Conservation (phyloP, 768 basidiomycete species). For the Leccinum incarnatum region DNA sequence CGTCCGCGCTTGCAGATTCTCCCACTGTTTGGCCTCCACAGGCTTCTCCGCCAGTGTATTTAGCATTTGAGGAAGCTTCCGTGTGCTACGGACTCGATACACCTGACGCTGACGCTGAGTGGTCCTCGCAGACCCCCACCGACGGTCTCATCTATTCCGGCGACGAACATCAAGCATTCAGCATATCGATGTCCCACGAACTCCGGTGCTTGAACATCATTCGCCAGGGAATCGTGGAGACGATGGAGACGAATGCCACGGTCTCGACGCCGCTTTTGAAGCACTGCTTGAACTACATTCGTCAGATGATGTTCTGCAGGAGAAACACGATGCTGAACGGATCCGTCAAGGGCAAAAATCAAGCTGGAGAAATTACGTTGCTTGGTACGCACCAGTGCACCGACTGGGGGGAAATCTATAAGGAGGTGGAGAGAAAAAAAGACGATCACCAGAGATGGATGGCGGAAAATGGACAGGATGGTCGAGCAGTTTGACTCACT, state of each 20-base stretch:
- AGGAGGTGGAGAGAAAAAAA: not conserved
- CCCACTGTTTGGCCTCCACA: not conserved
- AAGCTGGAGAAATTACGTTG: not conserved
- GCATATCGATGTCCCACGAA: slow-evolving; percentile 7
- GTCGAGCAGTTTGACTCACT: not conserved
- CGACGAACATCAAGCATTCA: not conserved
- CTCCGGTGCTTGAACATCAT: slow-evolving; percentile 2
- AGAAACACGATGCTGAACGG: slow-evolving; percentile 4
- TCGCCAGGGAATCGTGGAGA: slow-evolving; percentile 1
- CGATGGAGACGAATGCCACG: not conserved
- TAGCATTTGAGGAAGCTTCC: not conserved
- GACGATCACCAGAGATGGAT: not conserved
- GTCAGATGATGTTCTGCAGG: slow-evolving; percentile 6
- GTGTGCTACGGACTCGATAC: not conserved
- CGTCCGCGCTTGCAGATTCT: not conserved
- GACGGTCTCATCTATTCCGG: slow-evolving; percentile 2
- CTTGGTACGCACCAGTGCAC: not conserved
- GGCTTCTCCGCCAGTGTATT: not conserved
- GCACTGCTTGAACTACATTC: slow-evolving; percentile 6
- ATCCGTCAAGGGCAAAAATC: not conserved
- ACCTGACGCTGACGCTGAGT: not conserved
- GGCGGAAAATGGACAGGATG: not conserved
- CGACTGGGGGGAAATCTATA: slow-evolving; percentile 1
- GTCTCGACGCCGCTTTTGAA: not conserved
- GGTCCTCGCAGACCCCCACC: not conserved